These are phyloP conservation scores for Colletotrichum salicis DNA, from an alignment of 2,329 filamentous ascomycete genomes.

Conservation along the genomic window DNA sequence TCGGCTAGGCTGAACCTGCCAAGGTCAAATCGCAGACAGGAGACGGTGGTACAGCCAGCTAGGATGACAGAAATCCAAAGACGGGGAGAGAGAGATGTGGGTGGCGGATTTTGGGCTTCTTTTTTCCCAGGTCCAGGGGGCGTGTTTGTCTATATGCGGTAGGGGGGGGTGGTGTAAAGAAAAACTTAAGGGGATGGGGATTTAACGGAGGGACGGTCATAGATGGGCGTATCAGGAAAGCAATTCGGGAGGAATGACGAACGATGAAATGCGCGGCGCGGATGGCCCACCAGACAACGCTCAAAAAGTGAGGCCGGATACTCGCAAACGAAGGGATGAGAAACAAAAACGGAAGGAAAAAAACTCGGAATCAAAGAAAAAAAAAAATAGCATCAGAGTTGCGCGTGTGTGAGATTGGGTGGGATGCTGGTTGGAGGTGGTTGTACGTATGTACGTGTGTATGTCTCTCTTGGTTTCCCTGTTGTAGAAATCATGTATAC, in stretches of 20 bases:
- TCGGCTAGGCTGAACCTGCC: conserved; percentile 6
- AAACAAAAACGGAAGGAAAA: conserved; percentile 14
- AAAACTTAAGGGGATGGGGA: neutral
- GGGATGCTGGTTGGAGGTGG: neutral
- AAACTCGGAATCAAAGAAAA: neutral
- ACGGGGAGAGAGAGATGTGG: neutral
- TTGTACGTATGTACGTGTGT: neutral
- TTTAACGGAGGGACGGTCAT: conserved; percentile 17
- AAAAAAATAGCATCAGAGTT: neutral
- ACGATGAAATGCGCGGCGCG: neutral
- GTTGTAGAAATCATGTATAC: conserved; percentile 34
- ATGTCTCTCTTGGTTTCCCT: conserved; percentile 13
- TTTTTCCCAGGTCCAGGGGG: neutral
- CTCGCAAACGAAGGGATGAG: conserved; percentile 32
- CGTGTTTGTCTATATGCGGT: neutral
- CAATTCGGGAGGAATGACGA: conserved; percentile 4
- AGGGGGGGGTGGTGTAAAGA: neutral
- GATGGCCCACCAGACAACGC: neutral
- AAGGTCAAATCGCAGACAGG: neutral
- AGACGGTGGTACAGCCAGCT: neutral
- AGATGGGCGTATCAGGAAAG: conserved; percentile 26
- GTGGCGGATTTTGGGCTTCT: neutral
- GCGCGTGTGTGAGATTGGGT: neutral
- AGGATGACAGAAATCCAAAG: neutral
- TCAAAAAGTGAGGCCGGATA: conserved; percentile 27